Base-by-base conservation (phyloP, 306 rosid genomes). In the Acacia acuminata region DNA sequence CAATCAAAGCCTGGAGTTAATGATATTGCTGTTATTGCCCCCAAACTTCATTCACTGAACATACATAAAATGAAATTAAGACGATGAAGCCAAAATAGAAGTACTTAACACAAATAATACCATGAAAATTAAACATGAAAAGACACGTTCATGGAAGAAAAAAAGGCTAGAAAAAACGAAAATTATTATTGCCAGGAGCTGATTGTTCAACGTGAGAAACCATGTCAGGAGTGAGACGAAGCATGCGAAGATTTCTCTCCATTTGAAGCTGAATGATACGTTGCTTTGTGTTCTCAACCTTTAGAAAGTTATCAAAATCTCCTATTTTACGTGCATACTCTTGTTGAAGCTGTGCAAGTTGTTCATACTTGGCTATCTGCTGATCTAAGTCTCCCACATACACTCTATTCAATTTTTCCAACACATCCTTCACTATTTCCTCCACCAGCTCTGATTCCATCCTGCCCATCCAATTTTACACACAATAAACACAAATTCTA, bases 171-270 rank as follows among this genome's bases (percentile, higher is more conserved):
- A 71, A 71, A 44, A 6, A 71, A 22, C 40, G 76, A 71, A 8
- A 58, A 58, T 22, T 58, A 51, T n/a, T 69, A 17, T 53, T 19
- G 24, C 53, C 40, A 44, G 75, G 75, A 10, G 53, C 44, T 2
- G 75, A 42, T n/a, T 45, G 17, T 5, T 71, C 56, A 10, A 71
- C 14, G 5, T 80, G 67, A 6, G 82, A 79, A 80, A 77, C 81
- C 89, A 86, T 83, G 12, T 86, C 85, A 22, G 89, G 83, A 2
- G 87, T 47, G 76, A 83, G 40, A 38, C 87, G 87, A 83, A 86
- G 87, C 85, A 83, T 47, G 17, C 87, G 89, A 2, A 86, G n/a
- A 73, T 60, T 83, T 48, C 68, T 86, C 83, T 86, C 89, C 89
- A 86, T 86, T 48, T 77, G 74, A 30, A 86, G 87, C 22, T 86